Percentiles rank a stretch among this genome's conserved stretches.
These are phyloP conservation scores for Collybia mongolica DNA, from an alignment of 768 basidiomycete species.

Conservation along the genomic window DNA sequence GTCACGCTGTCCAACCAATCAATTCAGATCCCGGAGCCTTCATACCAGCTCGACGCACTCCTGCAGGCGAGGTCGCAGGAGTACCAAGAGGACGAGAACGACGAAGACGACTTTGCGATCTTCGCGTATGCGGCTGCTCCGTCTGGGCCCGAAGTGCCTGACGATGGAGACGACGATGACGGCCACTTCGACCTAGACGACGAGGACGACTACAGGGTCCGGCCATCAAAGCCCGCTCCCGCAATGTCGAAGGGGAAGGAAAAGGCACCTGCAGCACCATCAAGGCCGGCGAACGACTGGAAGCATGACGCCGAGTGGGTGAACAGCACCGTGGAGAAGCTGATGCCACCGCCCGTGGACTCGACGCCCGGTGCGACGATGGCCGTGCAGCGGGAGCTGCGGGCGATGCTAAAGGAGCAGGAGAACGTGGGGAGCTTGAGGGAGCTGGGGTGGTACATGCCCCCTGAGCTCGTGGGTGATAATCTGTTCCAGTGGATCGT, in stretches of 20 bases:
- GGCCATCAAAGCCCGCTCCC: constrained; percentile 6
- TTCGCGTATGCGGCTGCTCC: neutral
- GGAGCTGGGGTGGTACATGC: constrained; percentile 72
- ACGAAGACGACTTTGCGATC: constrained; percentile 44
- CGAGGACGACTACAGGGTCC: constrained; percentile 29
- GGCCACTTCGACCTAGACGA: constrained; percentile 24
- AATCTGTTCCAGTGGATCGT: constrained; percentile 75
- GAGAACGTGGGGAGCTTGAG: constrained; percentile 38
- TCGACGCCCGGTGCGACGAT: constrained; percentile 53
- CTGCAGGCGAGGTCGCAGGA: constrained; percentile 39
- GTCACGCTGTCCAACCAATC: constrained; percentile 33
- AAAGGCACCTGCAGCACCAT: constrained; percentile 9
- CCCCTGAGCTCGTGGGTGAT: constrained; percentile 62
- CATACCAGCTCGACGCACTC: constrained; percentile 50
- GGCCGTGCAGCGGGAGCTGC: constrained; percentile 62
- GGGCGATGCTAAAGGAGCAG: constrained; percentile 61
- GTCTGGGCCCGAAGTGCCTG: constrained; percentile 16
- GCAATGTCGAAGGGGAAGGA: constrained; percentile 16
- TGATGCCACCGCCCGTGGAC: constrained; percentile 62
- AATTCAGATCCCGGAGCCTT: constrained; percentile 58
- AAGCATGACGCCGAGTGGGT: constrained; percentile 53
- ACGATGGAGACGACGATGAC: constrained; percentile 46
- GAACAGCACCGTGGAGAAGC: constrained; percentile 33
- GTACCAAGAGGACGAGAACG: constrained; percentile 40
- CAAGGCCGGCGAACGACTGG: constrained; percentile 47